Conservation (phyloP, 164 flowering plant genomes). For the Annona squamosa region DNA sequence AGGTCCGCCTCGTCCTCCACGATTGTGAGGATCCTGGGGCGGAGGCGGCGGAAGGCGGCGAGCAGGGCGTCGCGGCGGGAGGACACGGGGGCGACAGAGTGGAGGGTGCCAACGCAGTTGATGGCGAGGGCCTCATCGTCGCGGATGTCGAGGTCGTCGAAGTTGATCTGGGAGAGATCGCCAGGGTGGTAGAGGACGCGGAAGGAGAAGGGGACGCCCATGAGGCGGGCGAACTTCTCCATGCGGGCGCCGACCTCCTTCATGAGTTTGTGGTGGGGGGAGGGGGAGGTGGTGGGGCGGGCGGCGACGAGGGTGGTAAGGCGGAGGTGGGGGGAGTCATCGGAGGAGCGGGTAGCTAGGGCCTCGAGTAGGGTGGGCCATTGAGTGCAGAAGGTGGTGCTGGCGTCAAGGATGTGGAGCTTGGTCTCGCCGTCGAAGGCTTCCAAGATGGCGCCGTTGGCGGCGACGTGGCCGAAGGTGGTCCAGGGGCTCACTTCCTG, state of each 20-base stretch:
- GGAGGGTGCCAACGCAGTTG: conserved; percentile 67
- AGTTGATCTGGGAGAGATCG: conserved; percentile 53
- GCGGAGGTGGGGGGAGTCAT: conserved; percentile 80
- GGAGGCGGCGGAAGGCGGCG: conserved; percentile 38
- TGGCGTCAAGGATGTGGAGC: conserved; percentile 74
- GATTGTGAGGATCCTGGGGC: conserved; percentile 69
- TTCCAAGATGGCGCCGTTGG: conserved; percentile 84
- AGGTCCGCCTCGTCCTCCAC: conserved; percentile 92
- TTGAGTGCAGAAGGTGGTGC: conserved; percentile 91
- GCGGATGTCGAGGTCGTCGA: conserved; percentile 40
- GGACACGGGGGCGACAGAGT: conserved; percentile 26
- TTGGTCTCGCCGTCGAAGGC: conserved; percentile 76
- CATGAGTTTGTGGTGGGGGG: conserved; percentile 55
- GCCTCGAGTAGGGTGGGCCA: conserved; percentile 98
- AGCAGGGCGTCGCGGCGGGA: conserved; percentile 42
- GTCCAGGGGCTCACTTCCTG: conserved; percentile 99
- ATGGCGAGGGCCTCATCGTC: conserved; percentile 77
- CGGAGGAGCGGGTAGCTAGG: conserved; percentile 66
- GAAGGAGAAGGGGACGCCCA: conserved; percentile 96
- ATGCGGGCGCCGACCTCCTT: conserved; percentile 69
- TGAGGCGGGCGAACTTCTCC: conserved; percentile 93
- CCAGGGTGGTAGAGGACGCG: conserved; percentile 50
- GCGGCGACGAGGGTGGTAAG: conserved; percentile 55
- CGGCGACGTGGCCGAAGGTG: conserved; percentile 91
- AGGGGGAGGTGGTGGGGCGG: conserved; percentile 19